Base-by-base conservation (phyloP, 805 yeast species). In the Saccharomyces kudriavzevii region DNA sequence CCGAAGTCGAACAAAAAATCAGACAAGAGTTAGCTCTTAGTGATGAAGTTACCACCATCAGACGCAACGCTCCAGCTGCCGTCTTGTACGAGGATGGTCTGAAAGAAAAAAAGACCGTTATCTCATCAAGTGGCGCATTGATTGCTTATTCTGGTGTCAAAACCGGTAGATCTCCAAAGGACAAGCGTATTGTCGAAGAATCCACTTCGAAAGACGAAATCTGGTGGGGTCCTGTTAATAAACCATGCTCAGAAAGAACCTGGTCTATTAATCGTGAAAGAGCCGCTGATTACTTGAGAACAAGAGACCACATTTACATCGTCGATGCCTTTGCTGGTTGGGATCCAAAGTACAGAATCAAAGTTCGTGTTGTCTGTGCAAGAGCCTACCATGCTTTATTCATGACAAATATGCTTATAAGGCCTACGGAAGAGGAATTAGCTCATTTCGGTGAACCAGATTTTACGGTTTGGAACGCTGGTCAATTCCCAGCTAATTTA, bases 221-320 rank as follows among this genome's bases (percentile, higher is more conserved):
- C 64, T 92, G 99, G 99, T 92, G 99, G 99, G 99, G 99, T 26
- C 98, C 98, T 1, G 99, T 92, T 62, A 92, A 92, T 78, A 89
- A 87, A 75, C 88, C 92, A 75, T 91, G 92, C 63, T 86, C 89
- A 56, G 96, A 89, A 74, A 84, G 85, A 70, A 90, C 97, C 24
- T 92, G 98, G 98, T 82, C 83, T 65, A 90, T 92, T 65, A 88
- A 95, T 71, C 86, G 96, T 72, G 92, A 92, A 64, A 88, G 99
- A 76, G 98, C 99, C 51, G 81, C 91, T 61, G 99, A 92, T 74
- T 92, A 91, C 77, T 81, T 92, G 72, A 87, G 96, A 80, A 92
- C 98, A 53, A 87, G 96, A 75, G 91, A 87, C 65, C 89, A 90
- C 71, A 83, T 94, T 66, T 92, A 87, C 74, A 91, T 92, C 59